Evolutionary conservation across 1,284 basidiomycete species (phyloP).

Genomic region (Tilletia indica): DNA sequence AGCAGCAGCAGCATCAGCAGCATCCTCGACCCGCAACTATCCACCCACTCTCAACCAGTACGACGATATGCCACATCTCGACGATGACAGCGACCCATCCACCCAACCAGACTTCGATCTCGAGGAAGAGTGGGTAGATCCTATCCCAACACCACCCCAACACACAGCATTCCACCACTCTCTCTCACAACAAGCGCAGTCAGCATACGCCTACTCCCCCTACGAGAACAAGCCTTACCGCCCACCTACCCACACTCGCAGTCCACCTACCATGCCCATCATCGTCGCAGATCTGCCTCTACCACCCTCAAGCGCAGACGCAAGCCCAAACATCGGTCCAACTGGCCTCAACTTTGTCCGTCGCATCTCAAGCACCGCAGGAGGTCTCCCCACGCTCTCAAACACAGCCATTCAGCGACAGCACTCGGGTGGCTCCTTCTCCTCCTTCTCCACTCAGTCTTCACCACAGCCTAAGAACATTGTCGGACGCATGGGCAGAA

Average conservation of each 20-base stretch:
- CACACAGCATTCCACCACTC: background rate
- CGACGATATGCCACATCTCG: background rate
- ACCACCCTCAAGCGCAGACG: background rate
- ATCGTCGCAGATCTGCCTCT: conserved; percentile 2
- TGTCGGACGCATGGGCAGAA: background rate
- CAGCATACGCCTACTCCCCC: background rate
- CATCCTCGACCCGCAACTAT: too few relatives aligned
- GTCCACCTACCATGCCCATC: conserved; percentile 9
- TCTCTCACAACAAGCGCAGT: background rate
- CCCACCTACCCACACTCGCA: background rate
- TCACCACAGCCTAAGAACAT: background rate
- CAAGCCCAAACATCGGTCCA: background rate
- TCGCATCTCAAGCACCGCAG: conserved; percentile 12
- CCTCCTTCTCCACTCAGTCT: background rate
- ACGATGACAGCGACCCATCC: background rate
- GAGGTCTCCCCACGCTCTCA: background rate
- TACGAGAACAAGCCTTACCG: background rate
- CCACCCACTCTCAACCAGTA: too few relatives aligned
- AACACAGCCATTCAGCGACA: too few relatives aligned
- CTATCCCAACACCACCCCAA: background rate
- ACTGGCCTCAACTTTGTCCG: background rate
- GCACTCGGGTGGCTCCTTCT: background rate
- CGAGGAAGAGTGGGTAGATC: conserved; percentile 1
- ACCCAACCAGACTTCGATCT: conserved; percentile 4
- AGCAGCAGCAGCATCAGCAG: too few relatives aligned